phyloP scores from a whole-genome alignment of 2,329 filamentous ascomycete genomes.

The Huntiella moniliformis region DNA sequence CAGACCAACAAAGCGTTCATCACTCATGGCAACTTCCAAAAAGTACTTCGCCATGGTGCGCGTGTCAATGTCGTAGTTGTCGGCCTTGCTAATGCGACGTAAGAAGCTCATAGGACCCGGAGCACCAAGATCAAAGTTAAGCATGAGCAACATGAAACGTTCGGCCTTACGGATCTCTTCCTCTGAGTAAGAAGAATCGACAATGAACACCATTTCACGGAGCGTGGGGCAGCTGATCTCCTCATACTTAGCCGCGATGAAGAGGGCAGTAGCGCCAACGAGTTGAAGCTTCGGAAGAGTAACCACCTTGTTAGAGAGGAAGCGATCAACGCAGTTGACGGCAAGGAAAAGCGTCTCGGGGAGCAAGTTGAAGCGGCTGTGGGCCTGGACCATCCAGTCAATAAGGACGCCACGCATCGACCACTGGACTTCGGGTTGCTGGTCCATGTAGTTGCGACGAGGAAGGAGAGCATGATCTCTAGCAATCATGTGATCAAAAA shows the following conservation, averaged over 20 bases:
- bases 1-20: slow-evolving; percentile 85
- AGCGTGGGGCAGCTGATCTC: slow-evolving; percentile 96
- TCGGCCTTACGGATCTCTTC: slow-evolving; percentile 96
- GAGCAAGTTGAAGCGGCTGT: slow-evolving; percentile 73
- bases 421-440: slow-evolving; percentile 95
- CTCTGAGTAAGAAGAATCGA: slow-evolving; percentile 71
- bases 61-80: slow-evolving; percentile 92
- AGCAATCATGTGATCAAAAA: slow-evolving; percentile 38
- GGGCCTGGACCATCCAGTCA: slow-evolving; percentile 96
- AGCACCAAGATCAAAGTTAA: slow-evolving; percentile 89
- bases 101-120: slow-evolving; percentile 99
- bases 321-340: slow-evolving; percentile 94
- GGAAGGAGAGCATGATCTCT: slow-evolving; percentile 43
- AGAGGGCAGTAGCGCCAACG: slow-evolving; percentile 86
- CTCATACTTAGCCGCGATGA: slow-evolving; percentile 94
- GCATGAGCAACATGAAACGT: slow-evolving; percentile 93
- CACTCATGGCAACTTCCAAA: slow-evolving; percentile 90
- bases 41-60: slow-evolving; percentile 95
- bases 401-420: slow-evolving; percentile 94
- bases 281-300: slow-evolving; percentile 90
- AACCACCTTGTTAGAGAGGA: slow-evolving; percentile 84
- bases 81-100: slow-evolving; percentile 89
- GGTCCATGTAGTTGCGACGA: slow-evolving; percentile 88
- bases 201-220: slow-evolving; percentile 94
- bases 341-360: slow-evolving; percentile 90